phyloP scores from a whole-genome alignment of 768 basidiomycete genomes.

The Boletus tomentosulus region DNA sequence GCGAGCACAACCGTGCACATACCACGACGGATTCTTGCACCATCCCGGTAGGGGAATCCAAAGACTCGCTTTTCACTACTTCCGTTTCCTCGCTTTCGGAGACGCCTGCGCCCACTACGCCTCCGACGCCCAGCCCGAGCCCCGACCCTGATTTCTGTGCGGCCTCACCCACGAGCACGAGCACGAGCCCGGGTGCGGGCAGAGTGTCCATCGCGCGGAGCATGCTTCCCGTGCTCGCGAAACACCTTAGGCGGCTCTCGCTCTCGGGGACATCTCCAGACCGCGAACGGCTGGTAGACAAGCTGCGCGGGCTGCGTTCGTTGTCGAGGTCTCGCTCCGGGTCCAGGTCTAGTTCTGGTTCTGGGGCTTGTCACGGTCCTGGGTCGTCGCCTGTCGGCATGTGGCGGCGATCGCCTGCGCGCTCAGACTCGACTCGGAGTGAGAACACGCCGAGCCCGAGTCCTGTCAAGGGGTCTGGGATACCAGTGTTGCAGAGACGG shows the following conservation, averaged over 20 bases:
- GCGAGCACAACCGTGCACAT: not conserved
- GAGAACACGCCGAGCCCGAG: conserved; percentile 13
- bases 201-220: conserved; percentile 17
- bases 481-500: conserved; percentile 26
- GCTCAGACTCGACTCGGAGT: conserved; percentile 17
- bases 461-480: conserved; percentile 24
- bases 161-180: conserved; percentile 4
- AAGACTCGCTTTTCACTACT: conserved; percentile 27
- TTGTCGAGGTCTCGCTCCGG: conserved; percentile 10
- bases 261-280: conserved; percentile 16
- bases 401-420: conserved; percentile 18
- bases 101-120: conserved; percentile 23
- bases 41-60: conserved; percentile 22
- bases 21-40: not conserved
- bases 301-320: conserved; percentile 21
- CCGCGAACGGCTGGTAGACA: conserved; percentile 22
- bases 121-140: conserved; percentile 21
- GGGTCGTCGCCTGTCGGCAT: conserved; percentile 2
- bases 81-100: conserved; percentile 23
- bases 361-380: not conserved
- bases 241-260: conserved; percentile 24
- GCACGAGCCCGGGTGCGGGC: not conserved
- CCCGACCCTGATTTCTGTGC: not conserved
- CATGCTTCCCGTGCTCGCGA: conserved; percentile 29
- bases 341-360: not conserved